Base-by-base conservation (phyloP, 2,329 filamentous ascomycete genomes). In the Aureobasidium sp. region DNA sequence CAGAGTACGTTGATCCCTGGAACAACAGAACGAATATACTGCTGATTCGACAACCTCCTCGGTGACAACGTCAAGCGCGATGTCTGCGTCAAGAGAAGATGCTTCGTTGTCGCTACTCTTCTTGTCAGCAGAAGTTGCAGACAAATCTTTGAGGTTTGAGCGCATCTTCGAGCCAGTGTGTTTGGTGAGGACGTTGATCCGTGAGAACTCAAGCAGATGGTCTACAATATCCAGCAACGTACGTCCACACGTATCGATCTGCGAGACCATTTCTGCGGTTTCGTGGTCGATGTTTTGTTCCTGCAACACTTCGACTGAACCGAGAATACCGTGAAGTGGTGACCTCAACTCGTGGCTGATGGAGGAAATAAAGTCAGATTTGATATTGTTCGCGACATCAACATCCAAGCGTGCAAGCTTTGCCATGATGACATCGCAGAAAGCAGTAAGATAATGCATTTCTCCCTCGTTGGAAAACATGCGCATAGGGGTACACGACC, bases 1-100 rank as follows among this genome's bases (percentile, higher is more conserved):
- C 8, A 59, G 36, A 7, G 56, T 59, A 20, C 42, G 55, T 8
- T 48, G 41, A 20, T 58, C 55, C 31, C 48, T 58, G 17, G 55
- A 58, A 29, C 55, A 58, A 29, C 55, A 58, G 55, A 58, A 58
- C 6, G 55, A 58, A 9, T 58, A 58, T 8, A 58, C 55, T 7
- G 55, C 41, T 1, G 82, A 81, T 62, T 84, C 81, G 6, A 82
- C 77, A 0, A 82, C 81, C 65, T 84, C 81, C 67, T 83, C 81
- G 0, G 79, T 76, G 7, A 82, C 64, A 3, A 76, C 70, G n/a
- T 76, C 75, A 0, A 82, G 69, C 61, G 81, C 76, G 0, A 78
- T 65, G 27, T 73, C 67, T 7, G 64, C 48, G 14, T 70, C 67
- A 7, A 67, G 37, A 3, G 48, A 29, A n/a, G 47, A 53, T 8